A percentile compares a stretch with the other conserved stretches of the same genome.
These are phyloP conservation scores for Eutypella sp. DNA, from an alignment of 2,329 filamentous ascomycete species.

Conservation along the genomic window DNA sequence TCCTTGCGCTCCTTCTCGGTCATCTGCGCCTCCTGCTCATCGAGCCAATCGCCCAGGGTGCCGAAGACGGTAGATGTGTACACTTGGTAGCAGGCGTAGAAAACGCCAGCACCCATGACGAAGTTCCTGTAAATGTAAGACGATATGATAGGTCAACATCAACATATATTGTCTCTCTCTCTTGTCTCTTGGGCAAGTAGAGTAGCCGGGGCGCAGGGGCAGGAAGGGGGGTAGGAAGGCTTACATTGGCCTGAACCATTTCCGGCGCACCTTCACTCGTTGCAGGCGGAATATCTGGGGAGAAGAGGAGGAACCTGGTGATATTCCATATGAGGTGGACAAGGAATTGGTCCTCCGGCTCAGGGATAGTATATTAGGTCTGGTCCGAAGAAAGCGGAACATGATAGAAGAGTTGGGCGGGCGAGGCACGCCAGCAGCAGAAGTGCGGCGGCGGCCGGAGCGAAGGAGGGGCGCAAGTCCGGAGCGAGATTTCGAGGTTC, in stretches of 20 bases:
- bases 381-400: constrained; percentile 23
- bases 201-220: no score
- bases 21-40: constrained; percentile 37
- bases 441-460: constrained; percentile 21
- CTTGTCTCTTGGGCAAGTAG: no score
- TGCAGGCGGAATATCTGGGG: constrained; percentile 22
- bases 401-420: constrained; percentile 16
- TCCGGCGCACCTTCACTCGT: constrained; percentile 22
- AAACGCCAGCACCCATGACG: constrained; percentile 28
- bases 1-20: constrained; percentile 40
- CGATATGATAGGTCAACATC: no score
- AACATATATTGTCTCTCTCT: no score
- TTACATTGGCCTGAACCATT: constrained; percentile 21
- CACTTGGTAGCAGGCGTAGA: constrained; percentile 33
- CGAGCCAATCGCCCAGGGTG: constrained; percentile 37
- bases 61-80: constrained; percentile 43
- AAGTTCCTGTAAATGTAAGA: constrained; percentile 18
- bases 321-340: no score
- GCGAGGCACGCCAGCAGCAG: constrained; percentile 17
- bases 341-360: constrained; percentile 8
- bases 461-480: constrained; percentile 3
- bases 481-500: background rate
- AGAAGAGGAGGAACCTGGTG: constrained; percentile 5
- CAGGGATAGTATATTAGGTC: constrained; percentile 15
- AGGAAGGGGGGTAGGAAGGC: constrained; percentile 1